Evolutionary conservation across 208 protist genomes (phyloP).

Genomic region (Porcisia hertigi): DNA sequence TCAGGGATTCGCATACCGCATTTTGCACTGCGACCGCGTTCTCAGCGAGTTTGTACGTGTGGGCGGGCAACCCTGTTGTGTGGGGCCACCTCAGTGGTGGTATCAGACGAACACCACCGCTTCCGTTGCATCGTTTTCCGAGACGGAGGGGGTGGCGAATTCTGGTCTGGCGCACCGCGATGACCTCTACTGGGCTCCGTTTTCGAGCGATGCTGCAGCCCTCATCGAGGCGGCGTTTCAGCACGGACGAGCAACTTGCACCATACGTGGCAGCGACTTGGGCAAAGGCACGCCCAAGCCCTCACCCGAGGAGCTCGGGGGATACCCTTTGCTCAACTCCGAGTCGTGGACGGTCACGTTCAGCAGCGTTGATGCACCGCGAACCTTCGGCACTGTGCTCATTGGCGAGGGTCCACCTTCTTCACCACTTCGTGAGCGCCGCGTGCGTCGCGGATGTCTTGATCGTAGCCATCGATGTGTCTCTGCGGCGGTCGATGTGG

Average conservation of each 20-base stretch:
- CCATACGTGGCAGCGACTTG: constrained; percentile 39
- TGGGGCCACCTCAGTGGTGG: constrained; percentile 86
- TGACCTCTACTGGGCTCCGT: constrained; percentile 54
- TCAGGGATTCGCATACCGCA: constrained; percentile 91
- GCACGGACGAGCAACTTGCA: constrained; percentile 43
- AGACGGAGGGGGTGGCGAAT: neutral
- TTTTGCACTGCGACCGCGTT: constrained; percentile 63
- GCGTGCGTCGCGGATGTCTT: constrained; percentile 27
- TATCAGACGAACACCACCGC: constrained; percentile 37
- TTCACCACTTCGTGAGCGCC: constrained; percentile 22
- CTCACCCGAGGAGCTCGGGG: constrained; percentile 14
- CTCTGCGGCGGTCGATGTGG: constrained; percentile 25
- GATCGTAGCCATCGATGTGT: constrained; percentile 32
- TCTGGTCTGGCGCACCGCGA: constrained; percentile 17
- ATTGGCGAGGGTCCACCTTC: constrained; percentile 38
- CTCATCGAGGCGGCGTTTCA: constrained; percentile 64
- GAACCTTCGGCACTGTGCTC: constrained; percentile 78
- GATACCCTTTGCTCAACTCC: constrained; percentile 16
- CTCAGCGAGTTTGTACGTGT: constrained; percentile 44
- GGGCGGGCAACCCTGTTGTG: constrained; percentile 69
- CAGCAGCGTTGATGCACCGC: constrained; percentile 74
- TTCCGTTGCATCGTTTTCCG: neutral
- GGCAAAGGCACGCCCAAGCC: constrained; percentile 37
- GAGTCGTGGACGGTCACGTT: constrained; percentile 71
- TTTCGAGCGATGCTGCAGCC: constrained; percentile 47